Base-by-base conservation (phyloP, 768 basidiomycete species). In the Trametes elegans region DNA sequence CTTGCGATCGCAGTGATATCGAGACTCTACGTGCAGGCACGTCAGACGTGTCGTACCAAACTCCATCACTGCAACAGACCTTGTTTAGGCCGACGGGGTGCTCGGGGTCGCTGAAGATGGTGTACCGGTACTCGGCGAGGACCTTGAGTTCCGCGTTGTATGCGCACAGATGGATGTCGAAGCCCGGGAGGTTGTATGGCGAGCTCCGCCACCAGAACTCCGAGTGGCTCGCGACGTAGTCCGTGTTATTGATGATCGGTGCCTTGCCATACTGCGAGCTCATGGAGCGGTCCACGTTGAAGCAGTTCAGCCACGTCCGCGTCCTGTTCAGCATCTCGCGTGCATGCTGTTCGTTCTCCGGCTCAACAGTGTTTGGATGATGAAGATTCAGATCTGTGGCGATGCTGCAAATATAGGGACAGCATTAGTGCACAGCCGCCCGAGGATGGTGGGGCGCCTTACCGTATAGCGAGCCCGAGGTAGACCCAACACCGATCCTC, bases 351-450 rank as follows among this genome's bases (percentile, higher is more conserved):
- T 94, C 91, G 63, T 90, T 90, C 13, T 83, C 73, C 8, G 89
- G 87, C 61, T 86, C 84, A 1, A 84, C 83, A 5, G 61, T 67
- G 38, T 79, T 78, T 2, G 88, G 89, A 27, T 87, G 78, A 62
- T 97, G 90, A 32, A 98, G 77, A 64, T 95, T 94, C 21, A 98
- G 77, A 67, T 96, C 93, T 23, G 85, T 91, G 0, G 93, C 94
- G 55, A 90, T 83, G 57, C 93, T 94, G 18, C 3, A 7, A 13
- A 49, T 48, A 44, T n/a, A 27, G 6, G 28, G 19, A n/a, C 14
- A 28, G 9, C n/a, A 49, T 34, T 49, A 3, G 53, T 8, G 4
- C 14, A 19, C 3, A 5, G 9, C n/a, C 10, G 8, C 3, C 3
- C 27, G 8, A 18, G 16, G 5, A 45, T 31, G 43, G 6, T 8